Percentiles rank a stretch among this genome's conserved stretches.
Conservation (phyloP, 805 yeast species). For the Candida endomychidarum region DNA sequence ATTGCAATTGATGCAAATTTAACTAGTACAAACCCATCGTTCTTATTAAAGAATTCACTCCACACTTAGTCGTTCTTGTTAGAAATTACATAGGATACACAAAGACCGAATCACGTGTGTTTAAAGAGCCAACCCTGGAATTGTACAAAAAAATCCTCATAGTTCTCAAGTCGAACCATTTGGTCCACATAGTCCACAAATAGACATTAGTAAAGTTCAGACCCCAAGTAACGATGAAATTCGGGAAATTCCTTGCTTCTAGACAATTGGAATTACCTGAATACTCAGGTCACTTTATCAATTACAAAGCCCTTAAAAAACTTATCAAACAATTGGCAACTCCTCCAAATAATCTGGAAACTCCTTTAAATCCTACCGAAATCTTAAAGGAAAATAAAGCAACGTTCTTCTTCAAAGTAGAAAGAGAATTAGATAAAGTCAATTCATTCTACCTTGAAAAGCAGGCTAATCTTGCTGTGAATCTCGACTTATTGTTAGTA, state of each 20-base stretch:
- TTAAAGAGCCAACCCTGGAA: no score
- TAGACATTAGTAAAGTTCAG: no score
- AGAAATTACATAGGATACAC: background rate
- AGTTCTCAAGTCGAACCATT: no score
- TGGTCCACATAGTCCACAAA: background rate
- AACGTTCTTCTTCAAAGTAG: constrained; percentile 82
- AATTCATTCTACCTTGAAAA: constrained; percentile 89
- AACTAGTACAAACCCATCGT: no score
- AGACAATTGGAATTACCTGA: constrained; percentile 94
- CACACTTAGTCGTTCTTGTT: no score
- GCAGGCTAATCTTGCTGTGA: constrained; percentile 80
- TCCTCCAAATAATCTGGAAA: constrained; percentile 24
- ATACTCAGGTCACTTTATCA: constrained; percentile 89
- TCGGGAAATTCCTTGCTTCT: constrained; percentile 92
- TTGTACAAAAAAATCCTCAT: no score
- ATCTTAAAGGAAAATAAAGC: constrained; percentile 85
- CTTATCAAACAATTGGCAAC: constrained; percentile 77
- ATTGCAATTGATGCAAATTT: constrained; percentile 8
- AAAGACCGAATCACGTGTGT: no score
- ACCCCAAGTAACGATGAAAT: constrained; percentile 80
- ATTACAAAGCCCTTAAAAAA: constrained; percentile 91
- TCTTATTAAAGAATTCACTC: no score
- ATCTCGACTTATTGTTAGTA: constrained; percentile 71
- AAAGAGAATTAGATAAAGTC: constrained; percentile 93
- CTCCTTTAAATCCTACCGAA: constrained; percentile 26